Evolutionary conservation across 2,329 filamentous ascomycete genomes (phyloP), one percentile per base, ranked within the genome.

Genomic region (Fusarium multiceps): DNA sequence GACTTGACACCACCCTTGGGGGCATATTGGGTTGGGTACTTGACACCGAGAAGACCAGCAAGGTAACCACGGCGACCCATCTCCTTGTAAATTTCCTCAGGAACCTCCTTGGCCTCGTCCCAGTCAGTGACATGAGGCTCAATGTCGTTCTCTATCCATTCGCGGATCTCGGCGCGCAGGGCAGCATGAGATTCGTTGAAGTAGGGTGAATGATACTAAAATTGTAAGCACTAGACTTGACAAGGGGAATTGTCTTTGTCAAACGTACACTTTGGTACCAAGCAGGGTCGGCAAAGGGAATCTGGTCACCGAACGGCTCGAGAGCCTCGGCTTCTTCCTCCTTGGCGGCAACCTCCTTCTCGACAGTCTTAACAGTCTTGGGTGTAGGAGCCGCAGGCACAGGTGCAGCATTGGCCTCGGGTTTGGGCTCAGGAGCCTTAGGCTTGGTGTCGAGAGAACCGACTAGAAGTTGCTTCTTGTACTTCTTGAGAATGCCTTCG

Each of bases 61-160:
- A 99, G 88, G 79, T 98, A 99, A 42, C 96, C 96, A 47, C 93
- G 89, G 69, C 93, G 90, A 61, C 96, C 96, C 91, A 98, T 96
- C 79, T 96, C 90, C 84, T 97, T 95, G 88, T 97, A 99, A 77
- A 99, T 93, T 73, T 89, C 87, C 47, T 92, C 89, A 1, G 96
- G 95, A 3, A 98, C 94, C 78, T 90, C 88, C 85, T 94, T 97
- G 75, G 91, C 93, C 86, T 98, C 96, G 74, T 99, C 96, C 96
- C 96, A 99, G 80, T 99, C 96, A 42, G 90, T 92, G 59, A 98
- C 93, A 75, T 95, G 87, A 23, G 96, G 95, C 84, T 97, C 94
- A 79, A 98, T 91, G 75, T 93, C 93, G 59, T 86, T 88, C 66
- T 97, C 93, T 59, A 99, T 89, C 94, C 94, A 99, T 84, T 94